Evolutionary conservation across 257 asterid species (phyloP), one percentile per base, ranked within the genome.

Genomic region (Scutellaria minor): DNA sequence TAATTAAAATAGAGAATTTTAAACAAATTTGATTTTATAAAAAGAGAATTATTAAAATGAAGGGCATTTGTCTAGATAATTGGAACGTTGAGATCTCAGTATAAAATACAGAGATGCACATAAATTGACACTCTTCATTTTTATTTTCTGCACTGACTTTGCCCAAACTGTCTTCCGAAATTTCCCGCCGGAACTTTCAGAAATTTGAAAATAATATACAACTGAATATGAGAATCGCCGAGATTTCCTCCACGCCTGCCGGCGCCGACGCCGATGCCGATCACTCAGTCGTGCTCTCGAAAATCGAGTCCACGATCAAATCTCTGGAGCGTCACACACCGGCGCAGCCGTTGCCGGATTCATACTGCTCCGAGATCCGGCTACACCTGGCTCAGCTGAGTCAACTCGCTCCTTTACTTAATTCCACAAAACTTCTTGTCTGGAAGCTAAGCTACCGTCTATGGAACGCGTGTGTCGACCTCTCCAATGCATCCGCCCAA

Each of bases 401-500:
- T 58, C 88, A 77, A 68, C 87, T 91, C 80, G 74, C 85, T 74
- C 97, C 97, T 54, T 71, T 88, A 76, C 85, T 91, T 24, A 88
- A 95, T 68, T 83, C 98, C 22, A 56, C 79, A 50, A 90, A 90
- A 13, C 84, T 92, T 73, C 80, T 77, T 12, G 81, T 90, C 44
- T 95, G 99, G 98, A 95, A 95, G 67, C 94, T 95, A 71, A 83
- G 92, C 76, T 95, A 92, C 84, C 96, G 99, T 77, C 88, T 95
- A 63, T 95, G 99, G 99, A 95, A 95, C 77, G 79, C 90, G 37
- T 88, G 95, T 58, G 98, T 95, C 68, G 99, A 95, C 76, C 83
- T 91, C 58, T 84, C 96, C 62, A 95, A 92, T 77, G 88, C 90
- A 27, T 85, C 87, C 52, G 15, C 78, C 31, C 46, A 77, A 20